Percentiles rank a stretch among this genome's conserved stretches.
Conservation (phyloP, 352 stramenopile genomes). For the Phytophthora agathidicida region DNA sequence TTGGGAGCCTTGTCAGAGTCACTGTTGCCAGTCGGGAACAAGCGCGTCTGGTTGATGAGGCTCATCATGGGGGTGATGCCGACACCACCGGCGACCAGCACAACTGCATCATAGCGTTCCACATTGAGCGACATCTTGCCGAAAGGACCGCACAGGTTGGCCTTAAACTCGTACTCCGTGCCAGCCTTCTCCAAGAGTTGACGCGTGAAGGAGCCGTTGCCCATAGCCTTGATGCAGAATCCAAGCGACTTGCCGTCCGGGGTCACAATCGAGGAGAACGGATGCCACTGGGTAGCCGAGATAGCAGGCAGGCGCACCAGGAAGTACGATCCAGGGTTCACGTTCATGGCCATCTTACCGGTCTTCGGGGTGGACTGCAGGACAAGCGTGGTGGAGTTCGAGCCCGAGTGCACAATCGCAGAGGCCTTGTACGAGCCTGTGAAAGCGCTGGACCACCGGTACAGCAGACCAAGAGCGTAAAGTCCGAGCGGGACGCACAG, state of each 20-base stretch:
- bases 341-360: constrained; percentile 56
- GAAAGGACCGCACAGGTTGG: constrained; percentile 74
- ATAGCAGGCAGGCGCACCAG: constrained; percentile 74
- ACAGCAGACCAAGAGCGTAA: constrained; percentile 62
- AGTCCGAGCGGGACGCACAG: constrained; percentile 67
- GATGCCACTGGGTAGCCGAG: constrained; percentile 74
- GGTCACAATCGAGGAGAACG: constrained; percentile 82
- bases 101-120: constrained; percentile 65
- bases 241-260: constrained; percentile 75
- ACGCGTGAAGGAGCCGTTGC: constrained; percentile 57
- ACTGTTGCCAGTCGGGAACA: constrained; percentile 29
- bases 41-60: constrained; percentile 70
- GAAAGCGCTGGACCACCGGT: constrained; percentile 58
- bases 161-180: constrained; percentile 44
- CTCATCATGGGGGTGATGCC: constrained; percentile 83
- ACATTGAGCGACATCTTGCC: constrained; percentile 69
- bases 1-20: constrained; percentile 33
- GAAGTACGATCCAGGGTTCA: constrained; percentile 77
- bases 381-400: constrained; percentile 60
- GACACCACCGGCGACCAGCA: constrained; percentile 74
- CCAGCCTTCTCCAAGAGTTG: constrained; percentile 51
- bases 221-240: constrained; percentile 75
- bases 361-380: constrained; percentile 63
- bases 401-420: constrained; percentile 41
- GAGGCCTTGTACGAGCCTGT: constrained; percentile 52